phyloP scores from a whole-genome alignment of 225 moss, liverwort and hornwort genomes.

The Sphagnum tenellum region DNA sequence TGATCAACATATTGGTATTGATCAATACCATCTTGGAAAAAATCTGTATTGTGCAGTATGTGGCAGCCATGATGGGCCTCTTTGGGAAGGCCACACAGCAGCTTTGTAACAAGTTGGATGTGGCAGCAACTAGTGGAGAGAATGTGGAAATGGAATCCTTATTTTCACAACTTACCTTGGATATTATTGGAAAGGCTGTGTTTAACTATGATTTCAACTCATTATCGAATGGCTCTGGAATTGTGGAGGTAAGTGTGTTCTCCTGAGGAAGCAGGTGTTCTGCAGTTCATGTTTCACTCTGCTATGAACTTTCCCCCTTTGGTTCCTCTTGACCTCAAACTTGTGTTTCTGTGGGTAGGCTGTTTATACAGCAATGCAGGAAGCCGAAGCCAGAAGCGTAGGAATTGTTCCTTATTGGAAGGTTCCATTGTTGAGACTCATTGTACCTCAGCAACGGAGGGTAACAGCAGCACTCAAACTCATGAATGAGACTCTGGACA shows the following conservation, averaged over 20 bases:
- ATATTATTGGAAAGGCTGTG: constrained; percentile 85
- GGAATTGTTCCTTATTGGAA: constrained; percentile 79
- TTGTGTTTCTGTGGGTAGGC: constrained; percentile 27
- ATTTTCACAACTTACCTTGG: constrained; percentile 79
- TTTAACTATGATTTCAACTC: constrained; percentile 92
- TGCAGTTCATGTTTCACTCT: too few relatives aligned
- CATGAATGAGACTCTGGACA: constrained; percentile 60
- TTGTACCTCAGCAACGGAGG: constrained; percentile 62
- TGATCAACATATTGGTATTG: too few relatives aligned
- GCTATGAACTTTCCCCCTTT: too few relatives aligned
- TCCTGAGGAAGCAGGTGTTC: not conserved
- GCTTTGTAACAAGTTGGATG: constrained; percentile 55
- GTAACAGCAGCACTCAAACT: constrained; percentile 57
- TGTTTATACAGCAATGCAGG: constrained; percentile 61
- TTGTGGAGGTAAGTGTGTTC: constrained; percentile 52
- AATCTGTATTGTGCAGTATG: constrained; percentile 43
- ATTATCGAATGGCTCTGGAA: constrained; percentile 71
- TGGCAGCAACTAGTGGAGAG: constrained; percentile 42
- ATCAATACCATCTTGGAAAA: too few relatives aligned
- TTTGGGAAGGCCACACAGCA: constrained; percentile 57
- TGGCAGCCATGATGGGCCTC: constrained; percentile 63
- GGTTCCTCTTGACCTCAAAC: too few relatives aligned
- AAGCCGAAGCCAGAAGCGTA: constrained; percentile 75
- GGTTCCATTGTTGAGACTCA: constrained; percentile 60
- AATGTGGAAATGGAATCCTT: constrained; percentile 75